Base-by-base conservation (phyloP, 2,329 filamentous ascomycete genomes). In the Aschersonia sp. region DNA sequence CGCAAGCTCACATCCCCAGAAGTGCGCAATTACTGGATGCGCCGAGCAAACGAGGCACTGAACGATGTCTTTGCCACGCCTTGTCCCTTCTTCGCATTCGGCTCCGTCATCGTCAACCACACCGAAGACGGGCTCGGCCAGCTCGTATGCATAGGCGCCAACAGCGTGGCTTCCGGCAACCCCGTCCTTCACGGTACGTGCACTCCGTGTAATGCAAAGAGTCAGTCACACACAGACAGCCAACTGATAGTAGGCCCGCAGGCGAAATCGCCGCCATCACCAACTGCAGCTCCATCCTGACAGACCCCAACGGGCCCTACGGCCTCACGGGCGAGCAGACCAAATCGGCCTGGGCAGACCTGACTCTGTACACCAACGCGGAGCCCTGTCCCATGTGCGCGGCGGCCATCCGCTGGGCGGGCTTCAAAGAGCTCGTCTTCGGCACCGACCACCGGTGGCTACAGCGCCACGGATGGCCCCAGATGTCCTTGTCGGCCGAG, bases 311-410 rank as follows among this genome's bases (percentile, higher is more conserved):
- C 3, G 72, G 73, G 1, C 59, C 60, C 0, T 75, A 72, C 56
- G 64, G 61, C 3, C 56, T 77, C 41, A 64, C 61, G 1, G 55
- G 66, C 0, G 45, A 55, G 6, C 63, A 70, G 47, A 66, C 71
- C 0, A 55, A 66, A n/a, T 56, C 54, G 3, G 74, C 73, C 0
- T 76, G 74, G 52, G 50, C 58, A 3, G 53, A 63, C 12, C 58
- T 78, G n/a, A 68, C 68, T 4, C 58, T 78, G 3, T 78, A 78
- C 58, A 78, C 74, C 29, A 78, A 74, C 55, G 74, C 69, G 2
- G 74, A 78, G 58, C 71, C 68, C 49, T 78, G 75, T 56, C 70
- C 74, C 5, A 79, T 78, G 70, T 79, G 75, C 53, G 73, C 75
- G 1, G 68, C 72, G 5, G 74, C 73, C 0, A 75, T 78, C 51